These are phyloP conservation scores for Eucalyptus sp. DNA, from an alignment of 345 rosid genomes.

Conservation along the genomic window DNA sequence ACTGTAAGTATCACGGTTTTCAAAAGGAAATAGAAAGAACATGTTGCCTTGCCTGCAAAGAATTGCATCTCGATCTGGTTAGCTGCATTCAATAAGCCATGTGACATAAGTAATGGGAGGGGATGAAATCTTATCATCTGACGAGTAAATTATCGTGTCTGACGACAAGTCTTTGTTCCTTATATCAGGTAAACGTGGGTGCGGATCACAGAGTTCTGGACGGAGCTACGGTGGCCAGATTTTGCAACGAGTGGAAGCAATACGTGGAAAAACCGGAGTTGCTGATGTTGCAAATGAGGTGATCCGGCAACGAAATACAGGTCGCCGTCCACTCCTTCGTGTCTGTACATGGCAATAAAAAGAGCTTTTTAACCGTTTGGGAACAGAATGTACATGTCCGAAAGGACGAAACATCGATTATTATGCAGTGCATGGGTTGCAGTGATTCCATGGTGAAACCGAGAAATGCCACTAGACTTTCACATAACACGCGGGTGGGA, in stretches of 20 bases:
- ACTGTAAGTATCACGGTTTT: conserved; percentile 27
- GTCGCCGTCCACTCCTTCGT: not conserved
- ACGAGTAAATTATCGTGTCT: not conserved
- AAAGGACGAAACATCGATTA: not conserved
- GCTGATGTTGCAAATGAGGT: conserved; percentile 69
- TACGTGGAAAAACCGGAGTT: conserved; percentile 77
- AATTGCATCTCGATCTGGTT: not conserved
- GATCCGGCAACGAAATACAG: not conserved
- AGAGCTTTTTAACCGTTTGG: not conserved
- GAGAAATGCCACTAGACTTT: not conserved
- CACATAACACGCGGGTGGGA: not conserved
- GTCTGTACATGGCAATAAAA: not conserved
- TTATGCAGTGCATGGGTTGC: not conserved
- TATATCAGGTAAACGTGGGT: conserved; percentile 61
- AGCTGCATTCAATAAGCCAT: not conserved
- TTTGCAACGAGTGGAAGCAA: conserved; percentile 83
- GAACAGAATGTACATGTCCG: not conserved
- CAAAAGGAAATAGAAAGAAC: too few relatives aligned
- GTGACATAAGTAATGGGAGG: not conserved
- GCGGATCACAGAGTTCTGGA: conserved; percentile 92
- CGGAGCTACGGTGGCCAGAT: conserved; percentile 88
- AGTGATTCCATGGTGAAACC: not conserved
- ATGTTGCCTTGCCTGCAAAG: not conserved
- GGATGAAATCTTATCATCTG: not conserved
- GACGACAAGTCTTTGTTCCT: not conserved